Conservation (phyloP, 2,329 filamentous ascomycete species). For the Aspergillus aculeatinus region DNA sequence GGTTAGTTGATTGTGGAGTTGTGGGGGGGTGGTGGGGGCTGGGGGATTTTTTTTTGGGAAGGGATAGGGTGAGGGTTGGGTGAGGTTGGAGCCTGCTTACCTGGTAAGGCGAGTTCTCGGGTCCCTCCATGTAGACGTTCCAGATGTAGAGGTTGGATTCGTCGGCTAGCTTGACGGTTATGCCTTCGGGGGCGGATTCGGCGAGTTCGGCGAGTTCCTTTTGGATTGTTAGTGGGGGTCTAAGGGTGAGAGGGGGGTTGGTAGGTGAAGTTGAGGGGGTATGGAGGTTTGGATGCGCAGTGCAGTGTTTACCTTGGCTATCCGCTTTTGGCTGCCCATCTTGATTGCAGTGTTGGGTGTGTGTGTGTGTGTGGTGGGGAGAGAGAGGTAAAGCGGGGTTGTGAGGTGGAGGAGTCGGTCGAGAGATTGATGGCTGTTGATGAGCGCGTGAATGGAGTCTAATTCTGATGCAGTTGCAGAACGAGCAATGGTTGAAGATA, state of each 20-base stretch:
- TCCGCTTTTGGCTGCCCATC: slow-evolving; percentile 49
- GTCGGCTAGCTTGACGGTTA: slow-evolving; percentile 57
- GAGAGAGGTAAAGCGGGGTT: not conserved
- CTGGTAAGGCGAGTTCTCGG: slow-evolving; percentile 62
- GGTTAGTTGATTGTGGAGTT: too few relatives aligned
- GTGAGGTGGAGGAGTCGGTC: not conserved
- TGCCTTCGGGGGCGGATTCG: slow-evolving; percentile 56
- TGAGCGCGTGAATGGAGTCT: not conserved
- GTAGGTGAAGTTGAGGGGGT: too few relatives aligned
- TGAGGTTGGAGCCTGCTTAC: slow-evolving; percentile 55
- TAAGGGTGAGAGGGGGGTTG: not conserved
- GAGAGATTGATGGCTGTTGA: not conserved
- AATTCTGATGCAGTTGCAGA: too few relatives aligned
- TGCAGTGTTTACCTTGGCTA: slow-evolving; percentile 42
- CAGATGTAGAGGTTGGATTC: slow-evolving; percentile 67
- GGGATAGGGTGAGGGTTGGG: not conserved
- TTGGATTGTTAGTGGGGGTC: slow-evolving; percentile 27
- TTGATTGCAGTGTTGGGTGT: slow-evolving; percentile 5
- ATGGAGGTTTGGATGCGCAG: too few relatives aligned
- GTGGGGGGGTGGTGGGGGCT: too few relatives aligned
- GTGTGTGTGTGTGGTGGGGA: not conserved
- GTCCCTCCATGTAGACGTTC: slow-evolving; percentile 67
- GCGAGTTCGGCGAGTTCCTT: slow-evolving; percentile 61
- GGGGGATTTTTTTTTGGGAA: too few relatives aligned
- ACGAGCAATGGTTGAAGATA: too few relatives aligned